These are phyloP conservation scores for Suillus spraguei DNA, from an alignment of 768 basidiomycete species.

Conservation along the genomic window DNA sequence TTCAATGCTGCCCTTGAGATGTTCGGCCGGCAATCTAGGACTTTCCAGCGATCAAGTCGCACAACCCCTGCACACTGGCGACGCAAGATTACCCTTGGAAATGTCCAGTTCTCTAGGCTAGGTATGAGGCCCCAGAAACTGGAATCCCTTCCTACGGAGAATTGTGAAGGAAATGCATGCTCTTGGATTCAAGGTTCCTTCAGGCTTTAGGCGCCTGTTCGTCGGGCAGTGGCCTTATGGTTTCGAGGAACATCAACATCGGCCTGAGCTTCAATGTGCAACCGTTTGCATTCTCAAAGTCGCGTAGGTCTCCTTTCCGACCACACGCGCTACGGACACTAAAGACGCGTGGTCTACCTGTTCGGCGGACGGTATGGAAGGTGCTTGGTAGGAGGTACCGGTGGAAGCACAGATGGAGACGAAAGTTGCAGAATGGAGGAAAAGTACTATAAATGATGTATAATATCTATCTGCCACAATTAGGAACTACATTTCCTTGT, in stretches of 20 bases:
- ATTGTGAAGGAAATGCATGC: constrained; percentile 42
- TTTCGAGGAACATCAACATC: constrained; percentile 20
- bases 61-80: constrained; percentile 30
- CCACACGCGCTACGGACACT: constrained; percentile 26
- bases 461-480: constrained; percentile 17
- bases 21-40: constrained; percentile 32
- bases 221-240: constrained; percentile 35
- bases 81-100: constrained; percentile 31
- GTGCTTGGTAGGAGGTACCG: constrained; percentile 13
- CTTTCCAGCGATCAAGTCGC: constrained; percentile 20
- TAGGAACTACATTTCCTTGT: constrained; percentile 9
- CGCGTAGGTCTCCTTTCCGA: constrained; percentile 21
- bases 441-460: constrained; percentile 30
- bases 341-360: constrained; percentile 39
- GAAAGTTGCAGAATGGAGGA: constrained; percentile 21
- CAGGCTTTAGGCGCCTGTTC: constrained; percentile 41
- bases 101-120: constrained; percentile 26
- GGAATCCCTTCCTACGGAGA: constrained; percentile 39
- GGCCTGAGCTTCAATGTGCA: constrained; percentile 23
- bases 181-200: constrained; percentile 43
- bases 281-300: constrained; percentile 29
- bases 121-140: constrained; percentile 28
- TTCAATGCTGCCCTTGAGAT: constrained; percentile 64
- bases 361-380: constrained; percentile 31
- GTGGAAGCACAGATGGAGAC: constrained; percentile 23